These are phyloP conservation scores for Taphrina betulina DNA, from an alignment of 1,139 yeast genomes.

Conservation along the genomic window DNA sequence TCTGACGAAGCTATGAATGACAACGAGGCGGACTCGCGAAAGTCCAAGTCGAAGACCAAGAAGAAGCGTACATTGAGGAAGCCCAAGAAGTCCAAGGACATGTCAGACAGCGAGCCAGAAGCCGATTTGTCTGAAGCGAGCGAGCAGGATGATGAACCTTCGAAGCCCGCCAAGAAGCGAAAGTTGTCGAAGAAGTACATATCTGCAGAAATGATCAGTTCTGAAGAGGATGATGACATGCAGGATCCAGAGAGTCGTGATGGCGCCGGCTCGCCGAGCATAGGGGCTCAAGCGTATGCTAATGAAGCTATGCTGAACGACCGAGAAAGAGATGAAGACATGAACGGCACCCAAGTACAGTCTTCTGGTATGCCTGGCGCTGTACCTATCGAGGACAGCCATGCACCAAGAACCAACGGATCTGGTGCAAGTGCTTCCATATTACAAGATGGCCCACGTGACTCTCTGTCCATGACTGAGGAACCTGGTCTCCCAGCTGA, in stretches of 20 bases:
- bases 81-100: neutral
- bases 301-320: slow-evolving; percentile 13
- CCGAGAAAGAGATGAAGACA: neutral
- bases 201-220: slow-evolving; percentile 10
- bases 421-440: neutral
- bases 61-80: slow-evolving; percentile 2
- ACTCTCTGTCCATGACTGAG: neutral
- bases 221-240: slow-evolving; percentile 12
- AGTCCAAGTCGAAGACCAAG: neutral
- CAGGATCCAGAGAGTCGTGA: neutral
- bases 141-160: neutral
- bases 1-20: slow-evolving; percentile 9
- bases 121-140: neutral
- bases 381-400: neutral
- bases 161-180: slow-evolving; percentile 7
- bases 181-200: slow-evolving; percentile 17
- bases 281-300: slow-evolving; percentile 6
- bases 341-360: neutral
- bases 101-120: slow-evolving; percentile 9
- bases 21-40: neutral
- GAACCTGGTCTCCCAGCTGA: neutral
- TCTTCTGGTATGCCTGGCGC: neutral
- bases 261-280: neutral
- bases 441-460: neutral
- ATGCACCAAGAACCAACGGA: slow-evolving; percentile 6